phyloP scores from a whole-genome alignment of 768 basidiomycete species.

The Psilocybe subaeruginosa region DNA sequence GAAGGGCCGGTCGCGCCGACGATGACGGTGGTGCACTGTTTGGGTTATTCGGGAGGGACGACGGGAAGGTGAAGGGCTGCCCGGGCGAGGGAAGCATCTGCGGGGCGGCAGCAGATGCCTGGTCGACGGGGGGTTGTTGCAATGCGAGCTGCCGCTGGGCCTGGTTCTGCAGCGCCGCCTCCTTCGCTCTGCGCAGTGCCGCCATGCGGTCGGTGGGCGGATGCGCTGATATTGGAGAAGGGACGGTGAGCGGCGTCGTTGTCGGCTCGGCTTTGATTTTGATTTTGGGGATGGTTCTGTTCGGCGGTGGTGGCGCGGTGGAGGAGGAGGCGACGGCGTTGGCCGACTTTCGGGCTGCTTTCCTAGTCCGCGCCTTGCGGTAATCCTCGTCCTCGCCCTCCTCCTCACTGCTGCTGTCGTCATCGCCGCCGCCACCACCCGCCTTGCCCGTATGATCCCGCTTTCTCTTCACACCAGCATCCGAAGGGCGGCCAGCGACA shows the following conservation, averaged over 20 bases:
- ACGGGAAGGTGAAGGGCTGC: conserved; percentile 20
- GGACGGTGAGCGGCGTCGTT: neutral
- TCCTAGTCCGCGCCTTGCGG: conserved; percentile 14
- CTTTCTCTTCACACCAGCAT: conserved; percentile 21
- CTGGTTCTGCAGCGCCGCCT: conserved; percentile 14
- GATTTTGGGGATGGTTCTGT: conserved; percentile 2
- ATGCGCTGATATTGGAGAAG: conserved; percentile 6
- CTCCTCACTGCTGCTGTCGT: neutral
- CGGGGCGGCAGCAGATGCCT: conserved; percentile 6
- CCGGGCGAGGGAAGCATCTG: conserved; percentile 31
- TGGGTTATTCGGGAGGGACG: conserved; percentile 4
- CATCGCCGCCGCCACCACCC: too few relatives aligned
- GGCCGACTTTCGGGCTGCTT: conserved; percentile 6
- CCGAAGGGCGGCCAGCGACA: neutral
- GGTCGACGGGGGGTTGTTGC: neutral
- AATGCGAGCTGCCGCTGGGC: conserved; percentile 8
- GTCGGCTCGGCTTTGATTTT: conserved; percentile 18
- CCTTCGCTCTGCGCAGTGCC: conserved; percentile 26
- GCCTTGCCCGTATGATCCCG: neutral
- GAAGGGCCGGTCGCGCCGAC: neutral
- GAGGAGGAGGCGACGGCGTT: conserved; percentile 11
- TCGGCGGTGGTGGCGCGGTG: conserved; percentile 8
- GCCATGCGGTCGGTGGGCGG: conserved; percentile 24
- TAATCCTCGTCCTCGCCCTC: conserved; percentile 22
- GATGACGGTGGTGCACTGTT: neutral